Evolutionary conservation across 164 flowering plant species (phyloP), one percentile per base, ranked within the genome.

Genomic region (Magnolia changhungtana): DNA sequence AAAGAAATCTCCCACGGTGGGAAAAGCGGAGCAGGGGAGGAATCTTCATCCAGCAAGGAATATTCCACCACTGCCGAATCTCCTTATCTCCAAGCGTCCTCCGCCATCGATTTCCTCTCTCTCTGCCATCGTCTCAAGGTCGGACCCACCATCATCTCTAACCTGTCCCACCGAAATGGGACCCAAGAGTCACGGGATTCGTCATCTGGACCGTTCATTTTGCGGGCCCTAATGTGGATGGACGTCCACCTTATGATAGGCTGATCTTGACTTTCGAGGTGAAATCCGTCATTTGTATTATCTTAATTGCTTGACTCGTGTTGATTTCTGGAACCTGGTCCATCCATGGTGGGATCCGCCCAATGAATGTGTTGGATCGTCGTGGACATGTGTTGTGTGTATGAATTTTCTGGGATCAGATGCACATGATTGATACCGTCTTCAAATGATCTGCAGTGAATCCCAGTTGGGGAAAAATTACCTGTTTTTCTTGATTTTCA

Each of bases 71-170:
- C 58, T 11, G 45, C 55, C 16, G 58, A 63, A 11, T 29, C 78
- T 20, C 14, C 78, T 59, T 20, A 79, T 23, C 50, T 88, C 0
- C 77, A 82, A 1, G 83, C 91, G 78, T 85, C 97, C 51, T 88
- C 93, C 14, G 95, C 89, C 13, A 84, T 93, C 29, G 95, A 92
- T 79, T 93, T 91, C 78, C 93, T 93, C 82, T 77, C 92, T 50
- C 91, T 93, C 23, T 93, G 97, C 52, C 92, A 88, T 72, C 84
- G 91, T 50, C 93, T 93, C 72, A 91, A 91, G 90, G 94, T 86
- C 29, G 11, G n/a, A 27, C 67, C 13, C 23, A 18, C 67, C 51
- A 20, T 67, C 23, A 9, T 10, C 31, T 65, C 3, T 66, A 16
- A 52, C 11, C 14, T 13, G 9, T 52, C 58, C 61, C 16, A 55